Percentiles rank a stretch among this genome's conserved stretches.
Conservation (phyloP, 2,329 filamentous ascomycete species). For the Pyricularia sp. region DNA sequence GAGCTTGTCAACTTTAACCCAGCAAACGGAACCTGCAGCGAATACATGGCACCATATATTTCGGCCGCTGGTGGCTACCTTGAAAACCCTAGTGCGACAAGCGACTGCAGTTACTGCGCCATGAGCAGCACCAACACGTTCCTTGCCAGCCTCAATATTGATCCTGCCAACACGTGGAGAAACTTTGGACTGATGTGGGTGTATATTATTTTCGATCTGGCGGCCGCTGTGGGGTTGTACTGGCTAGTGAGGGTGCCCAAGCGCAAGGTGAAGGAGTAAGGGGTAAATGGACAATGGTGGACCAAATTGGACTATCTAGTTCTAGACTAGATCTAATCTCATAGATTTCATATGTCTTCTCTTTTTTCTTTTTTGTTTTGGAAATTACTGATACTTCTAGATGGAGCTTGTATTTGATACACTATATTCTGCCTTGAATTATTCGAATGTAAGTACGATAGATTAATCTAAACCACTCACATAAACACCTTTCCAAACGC, state of each 20-base stretch:
- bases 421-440: too few species aligned
- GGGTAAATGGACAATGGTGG: background rate
- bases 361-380: too few species aligned
- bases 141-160: constrained; percentile 35
- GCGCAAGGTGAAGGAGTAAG: constrained; percentile 12
- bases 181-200: constrained; percentile 55
- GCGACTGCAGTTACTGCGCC: constrained; percentile 46
- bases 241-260: constrained; percentile 15
- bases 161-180: constrained; percentile 54
- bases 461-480: too few species aligned
- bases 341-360: too few species aligned
- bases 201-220: constrained; percentile 43
- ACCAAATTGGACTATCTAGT: background rate
- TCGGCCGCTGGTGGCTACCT: constrained; percentile 41
- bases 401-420: too few species aligned
- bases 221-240: constrained; percentile 28
- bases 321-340: too few species aligned
- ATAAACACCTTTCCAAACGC: background rate
- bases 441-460: too few species aligned
- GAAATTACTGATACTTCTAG: too few species aligned
- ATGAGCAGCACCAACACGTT: constrained; percentile 42
- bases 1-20: constrained; percentile 64
- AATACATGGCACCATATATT: constrained; percentile 49
- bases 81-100: constrained; percentile 32
- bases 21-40: constrained; percentile 45